phyloP scores from a whole-genome alignment of 805 yeast genomes.

The Wickerhamiella occidentalis region DNA sequence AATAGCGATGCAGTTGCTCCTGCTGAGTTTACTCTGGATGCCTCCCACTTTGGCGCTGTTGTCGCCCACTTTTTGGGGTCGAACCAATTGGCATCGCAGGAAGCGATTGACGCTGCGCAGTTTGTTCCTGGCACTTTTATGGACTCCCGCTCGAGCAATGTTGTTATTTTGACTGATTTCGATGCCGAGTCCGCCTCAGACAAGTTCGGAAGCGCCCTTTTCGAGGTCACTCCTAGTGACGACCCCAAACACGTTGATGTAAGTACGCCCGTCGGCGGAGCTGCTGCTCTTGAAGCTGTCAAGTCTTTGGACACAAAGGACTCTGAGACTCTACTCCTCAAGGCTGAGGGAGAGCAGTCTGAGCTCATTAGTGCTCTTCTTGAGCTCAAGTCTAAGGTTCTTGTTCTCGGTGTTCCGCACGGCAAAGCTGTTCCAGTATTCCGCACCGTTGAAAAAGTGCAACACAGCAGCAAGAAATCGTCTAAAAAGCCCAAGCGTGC shows the following conservation, averaged over 20 bases:
- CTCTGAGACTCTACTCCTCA: conserved; percentile 5
- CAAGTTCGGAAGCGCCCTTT: conserved; percentile 17
- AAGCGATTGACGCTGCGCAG: conserved; percentile 12
- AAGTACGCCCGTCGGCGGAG: not conserved
- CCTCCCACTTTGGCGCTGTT: conserved; percentile 13
- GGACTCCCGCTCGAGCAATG: conserved; percentile 15
- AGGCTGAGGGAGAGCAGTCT: conserved; percentile 1
- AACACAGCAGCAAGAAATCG: not conserved
- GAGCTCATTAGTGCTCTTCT: conserved; percentile 3
- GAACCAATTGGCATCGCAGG: conserved; percentile 10
- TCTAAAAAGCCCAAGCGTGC: not conserved
- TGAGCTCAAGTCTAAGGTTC: conserved; percentile 12
- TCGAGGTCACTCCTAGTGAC: conserved; percentile 10
- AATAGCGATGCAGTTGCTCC: conserved; percentile 15
- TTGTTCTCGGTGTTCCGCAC: conserved; percentile 17
- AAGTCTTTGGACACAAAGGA: not conserved
- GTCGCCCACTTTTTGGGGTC: conserved; percentile 20
- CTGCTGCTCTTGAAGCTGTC: not conserved
- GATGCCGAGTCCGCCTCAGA: conserved; percentile 12
- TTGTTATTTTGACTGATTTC: conserved; percentile 18
- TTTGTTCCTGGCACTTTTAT: conserved; percentile 18
- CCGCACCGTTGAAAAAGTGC: not conserved
- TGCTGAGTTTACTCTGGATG: conserved; percentile 12
- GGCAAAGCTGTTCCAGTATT: conserved; percentile 7
- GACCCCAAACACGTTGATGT: conserved; percentile 2